Evolutionary conservation across 1,284 basidiomycete species (phyloP), one percentile per base, ranked within the genome.

Genomic region (Naganishia liquefaciens): DNA sequence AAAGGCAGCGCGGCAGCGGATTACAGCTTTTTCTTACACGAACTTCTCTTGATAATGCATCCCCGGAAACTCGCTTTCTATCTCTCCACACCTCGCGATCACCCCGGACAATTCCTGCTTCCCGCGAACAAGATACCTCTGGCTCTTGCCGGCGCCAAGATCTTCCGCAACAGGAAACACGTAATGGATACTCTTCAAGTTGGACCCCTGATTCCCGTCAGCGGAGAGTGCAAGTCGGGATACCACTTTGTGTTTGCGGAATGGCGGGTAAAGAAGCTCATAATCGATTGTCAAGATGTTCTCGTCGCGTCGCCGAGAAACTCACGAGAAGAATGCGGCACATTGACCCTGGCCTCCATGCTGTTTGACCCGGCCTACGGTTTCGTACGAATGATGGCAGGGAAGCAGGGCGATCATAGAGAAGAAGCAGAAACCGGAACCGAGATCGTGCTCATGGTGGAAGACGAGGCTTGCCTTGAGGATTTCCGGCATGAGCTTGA

Each of bases 331-430:
- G 44, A 37, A 23, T 33, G 27, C 3, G 53, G 19, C 3, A n/a
- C 46, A 23, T 11, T 62, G 6, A 5, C 25, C 58, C 52, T 4
- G 39, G 17, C 19, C 33, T 37, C 33, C 3, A 62, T 66, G 52
- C 23, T 66, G 43, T 66, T 52, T 19, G 64, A 66, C 40, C 64
- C 47, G 25, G 25, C 30, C 10, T 60, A 61, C 39, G 64, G 64
- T n/a, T 66, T 66, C 55, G 37, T 58, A 7, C 44, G 42, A 1
- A 66, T 66, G 58, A 62, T 66, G 51, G 37, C 44, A 4, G 54
- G 46, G 13, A 11, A 17, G 9, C 42, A 49, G 21, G 25, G 57
- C 15, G 30, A 15, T 21, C 25, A 55, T 17, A 39, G n/a, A 4
- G n/a, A 27, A n/a, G 27, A 43, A 30, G 40, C 11, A 17, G 55